These are phyloP conservation scores for Globisporangium yorkense DNA, from an alignment of 352 stramenopile genomes.

Conservation along the genomic window DNA sequence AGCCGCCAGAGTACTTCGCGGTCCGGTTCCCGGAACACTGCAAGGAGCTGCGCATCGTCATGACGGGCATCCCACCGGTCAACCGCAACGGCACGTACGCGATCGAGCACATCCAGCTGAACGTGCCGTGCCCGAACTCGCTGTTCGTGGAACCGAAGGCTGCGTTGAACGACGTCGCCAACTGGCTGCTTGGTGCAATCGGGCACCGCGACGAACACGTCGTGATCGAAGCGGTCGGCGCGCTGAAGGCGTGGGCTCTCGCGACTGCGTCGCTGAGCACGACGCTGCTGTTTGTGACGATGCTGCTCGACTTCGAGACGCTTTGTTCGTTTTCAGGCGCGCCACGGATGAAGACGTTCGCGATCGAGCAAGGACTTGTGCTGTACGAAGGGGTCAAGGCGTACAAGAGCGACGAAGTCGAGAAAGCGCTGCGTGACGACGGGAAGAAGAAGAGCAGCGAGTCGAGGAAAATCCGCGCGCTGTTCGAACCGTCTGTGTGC, in stretches of 20 bases:
- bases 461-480: constrained; percentile 54
- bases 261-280: constrained; percentile 69
- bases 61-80: constrained; percentile 48
- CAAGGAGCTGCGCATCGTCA: constrained; percentile 48
- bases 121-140: constrained; percentile 43
- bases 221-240: constrained; percentile 51
- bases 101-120: constrained; percentile 60
- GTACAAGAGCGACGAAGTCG: constrained; percentile 40
- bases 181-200: constrained; percentile 56
- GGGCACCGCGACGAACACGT: constrained; percentile 43
- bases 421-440: constrained; percentile 23
- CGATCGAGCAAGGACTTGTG: constrained; percentile 37
- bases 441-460: constrained; percentile 48
- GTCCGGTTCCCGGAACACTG: constrained; percentile 35
- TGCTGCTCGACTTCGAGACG: constrained; percentile 40
- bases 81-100: constrained; percentile 72
- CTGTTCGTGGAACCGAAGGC: constrained; percentile 59
- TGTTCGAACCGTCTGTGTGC: constrained; percentile 79
- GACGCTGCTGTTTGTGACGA: constrained; percentile 64
- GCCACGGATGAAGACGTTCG: constrained; percentile 24
- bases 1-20: constrained; percentile 28
- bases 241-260: constrained; percentile 66
- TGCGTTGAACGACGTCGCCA: constrained; percentile 49
- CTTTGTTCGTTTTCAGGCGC: constrained; percentile 10
- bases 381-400: constrained; percentile 39